These are phyloP conservation scores for Aspergillus taichungensis DNA, from an alignment of 495 filamentous ascomycete species.

Conservation along the genomic window DNA sequence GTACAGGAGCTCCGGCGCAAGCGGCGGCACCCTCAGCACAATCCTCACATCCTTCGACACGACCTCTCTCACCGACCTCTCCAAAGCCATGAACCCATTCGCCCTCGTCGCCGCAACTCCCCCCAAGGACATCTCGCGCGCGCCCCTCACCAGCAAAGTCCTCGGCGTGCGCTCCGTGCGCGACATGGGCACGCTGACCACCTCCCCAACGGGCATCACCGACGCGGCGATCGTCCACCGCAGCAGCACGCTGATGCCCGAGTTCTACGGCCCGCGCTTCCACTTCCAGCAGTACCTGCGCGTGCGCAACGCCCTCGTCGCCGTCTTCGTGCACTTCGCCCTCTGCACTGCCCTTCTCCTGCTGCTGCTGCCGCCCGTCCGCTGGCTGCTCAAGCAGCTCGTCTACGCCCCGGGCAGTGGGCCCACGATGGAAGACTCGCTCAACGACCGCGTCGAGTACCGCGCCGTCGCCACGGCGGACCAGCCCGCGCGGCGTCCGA, in stretches of 20 bases:
- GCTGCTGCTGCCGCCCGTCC: conserved; percentile 45
- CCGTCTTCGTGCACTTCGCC: conserved; percentile 46
- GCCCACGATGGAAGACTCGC: conserved; percentile 45
- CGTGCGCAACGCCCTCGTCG: conserved; percentile 50
- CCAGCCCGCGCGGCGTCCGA: conserved; percentile 24
- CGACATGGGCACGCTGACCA: conserved; percentile 59
- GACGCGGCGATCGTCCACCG: conserved; percentile 66
- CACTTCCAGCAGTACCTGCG: conserved; percentile 60
- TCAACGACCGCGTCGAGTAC: conserved; percentile 53
- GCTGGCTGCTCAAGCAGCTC: conserved; percentile 43
- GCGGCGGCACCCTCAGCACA: conserved; percentile 67
- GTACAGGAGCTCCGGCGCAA: conserved; percentile 45
- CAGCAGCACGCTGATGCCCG: conserved; percentile 63
- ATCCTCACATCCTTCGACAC: conserved; percentile 53
- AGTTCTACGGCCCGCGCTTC: conserved; percentile 66
- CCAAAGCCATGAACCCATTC: conserved; percentile 50
- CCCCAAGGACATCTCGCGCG: conserved; percentile 24
- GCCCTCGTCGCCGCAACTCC: conserved; percentile 54
- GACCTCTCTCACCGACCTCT: conserved; percentile 49
- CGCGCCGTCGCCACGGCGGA: conserved; percentile 59
- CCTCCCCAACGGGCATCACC: conserved; percentile 45
- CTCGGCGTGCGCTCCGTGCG: conserved; percentile 55
- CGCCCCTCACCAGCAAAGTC: conserved; percentile 32
- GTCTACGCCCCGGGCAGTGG: conserved; percentile 62
- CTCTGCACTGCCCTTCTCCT: conserved; percentile 43